Evolutionary conservation across 2,329 filamentous ascomycete species (phyloP).

Genomic region (Penicillium frequentans): DNA sequence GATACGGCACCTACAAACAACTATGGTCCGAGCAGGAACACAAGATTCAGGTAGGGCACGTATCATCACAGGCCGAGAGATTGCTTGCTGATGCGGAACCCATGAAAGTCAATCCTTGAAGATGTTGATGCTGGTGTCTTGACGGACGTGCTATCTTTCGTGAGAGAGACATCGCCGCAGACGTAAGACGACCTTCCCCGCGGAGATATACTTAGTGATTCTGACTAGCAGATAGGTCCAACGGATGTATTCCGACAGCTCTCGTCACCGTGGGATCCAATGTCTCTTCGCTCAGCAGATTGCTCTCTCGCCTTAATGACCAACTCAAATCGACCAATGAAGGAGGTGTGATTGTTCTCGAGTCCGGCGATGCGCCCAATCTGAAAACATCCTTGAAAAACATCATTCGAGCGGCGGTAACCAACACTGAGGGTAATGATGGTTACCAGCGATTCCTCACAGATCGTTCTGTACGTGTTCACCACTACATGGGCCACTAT

Average conservation of each 20-base stretch:
- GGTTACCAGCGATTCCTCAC: constrained; percentile 40
- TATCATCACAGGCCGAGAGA: background rate
- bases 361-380: constrained; percentile 47
- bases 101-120: constrained; percentile 33
- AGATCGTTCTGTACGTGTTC: constrained; percentile 37
- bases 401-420: constrained; percentile 44
- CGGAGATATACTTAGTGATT: background rate
- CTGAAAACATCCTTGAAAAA: constrained; percentile 48
- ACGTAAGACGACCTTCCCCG: constrained; percentile 28
- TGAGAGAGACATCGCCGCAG: constrained; percentile 34
- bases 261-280: constrained; percentile 46
- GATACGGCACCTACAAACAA: constrained; percentile 39
- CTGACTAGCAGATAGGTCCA: constrained; percentile 30
- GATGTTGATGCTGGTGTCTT: constrained; percentile 43
- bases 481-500: background rate
- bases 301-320: constrained; percentile 39
- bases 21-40: constrained; percentile 41
- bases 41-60: constrained; percentile 36
- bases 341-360: constrained; percentile 42
- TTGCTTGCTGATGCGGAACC: constrained; percentile 7
- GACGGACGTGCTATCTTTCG: constrained; percentile 38
- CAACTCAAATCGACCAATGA: constrained; percentile 30
- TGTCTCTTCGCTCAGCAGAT: constrained; percentile 40
- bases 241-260: constrained; percentile 43
- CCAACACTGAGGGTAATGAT: constrained; percentile 38